These are phyloP conservation scores for Phytophthora ohioensis DNA, from an alignment of 352 stramenopile species.

Conservation along the genomic window DNA sequence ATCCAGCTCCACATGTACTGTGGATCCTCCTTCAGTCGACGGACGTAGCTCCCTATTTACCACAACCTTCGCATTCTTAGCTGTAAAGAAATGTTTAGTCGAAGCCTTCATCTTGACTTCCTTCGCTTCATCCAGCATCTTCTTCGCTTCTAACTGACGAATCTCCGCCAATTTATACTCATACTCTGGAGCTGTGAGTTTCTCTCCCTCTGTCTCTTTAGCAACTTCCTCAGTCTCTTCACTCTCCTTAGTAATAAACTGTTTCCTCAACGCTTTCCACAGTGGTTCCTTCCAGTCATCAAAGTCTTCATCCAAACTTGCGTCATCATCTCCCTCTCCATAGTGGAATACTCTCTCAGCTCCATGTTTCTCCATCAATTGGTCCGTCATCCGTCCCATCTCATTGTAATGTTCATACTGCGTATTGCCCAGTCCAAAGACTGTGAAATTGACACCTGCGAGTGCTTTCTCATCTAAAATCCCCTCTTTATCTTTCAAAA, in stretches of 20 bases:
- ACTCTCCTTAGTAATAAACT: conserved; percentile 56
- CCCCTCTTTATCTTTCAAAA: conserved; percentile 81
- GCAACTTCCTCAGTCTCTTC: conserved; percentile 24
- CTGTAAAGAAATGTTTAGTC: conserved; percentile 93
- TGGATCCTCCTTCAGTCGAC: conserved; percentile 81
- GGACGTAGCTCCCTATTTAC: conserved; percentile 93
- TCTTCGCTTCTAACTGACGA: conserved; percentile 29
- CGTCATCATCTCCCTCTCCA: conserved; percentile 97
- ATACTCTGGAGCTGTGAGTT: conserved; percentile 52
- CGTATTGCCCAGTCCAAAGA: conserved; percentile 98
- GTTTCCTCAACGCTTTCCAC: conserved; percentile 84
- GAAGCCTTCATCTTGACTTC: conserved; percentile 72
- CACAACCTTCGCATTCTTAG: conserved; percentile 83
- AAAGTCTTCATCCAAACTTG: conserved; percentile 93
- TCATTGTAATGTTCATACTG: conserved; percentile 99
- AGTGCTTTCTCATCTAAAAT: conserved; percentile 45
- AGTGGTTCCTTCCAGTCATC: conserved; percentile 96
- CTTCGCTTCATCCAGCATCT: conserved; percentile 12
- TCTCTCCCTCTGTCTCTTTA: conserved; percentile 14
- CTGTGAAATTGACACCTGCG: conserved; percentile 86
- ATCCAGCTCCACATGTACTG: conserved; percentile 92
- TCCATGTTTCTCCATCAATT: conserved; percentile 86
- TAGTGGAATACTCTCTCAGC: conserved; percentile 88
- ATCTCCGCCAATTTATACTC: conserved; percentile 72
- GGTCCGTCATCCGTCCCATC: conserved; percentile 94